Base-by-base conservation (phyloP, 495 filamentous ascomycete genomes). In the Talaromyces adpressus region DNA sequence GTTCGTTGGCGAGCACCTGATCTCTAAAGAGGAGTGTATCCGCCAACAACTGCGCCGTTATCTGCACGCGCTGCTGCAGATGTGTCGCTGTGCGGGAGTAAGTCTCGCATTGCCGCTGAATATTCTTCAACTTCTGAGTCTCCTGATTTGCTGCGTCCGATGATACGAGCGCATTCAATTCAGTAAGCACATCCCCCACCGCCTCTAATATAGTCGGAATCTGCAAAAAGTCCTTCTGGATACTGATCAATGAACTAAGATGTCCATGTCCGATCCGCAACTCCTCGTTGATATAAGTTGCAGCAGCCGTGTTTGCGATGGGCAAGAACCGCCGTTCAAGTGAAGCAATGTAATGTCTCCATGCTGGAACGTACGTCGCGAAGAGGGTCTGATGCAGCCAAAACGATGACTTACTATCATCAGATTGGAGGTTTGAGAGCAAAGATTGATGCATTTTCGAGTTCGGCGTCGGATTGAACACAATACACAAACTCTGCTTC, bases 1-100 rank as follows among this genome's bases (percentile, higher is more conserved):
- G 76, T 27, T 67, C 57, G 23, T 70, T 68, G 1, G 72, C 69
- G 8, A 76, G 66, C n/a, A 71, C 57, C 52, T 77, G 73, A 59
- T 76, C 75, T 6, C 72, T 72, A 53, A 75, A 70, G 1, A 71
- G 70, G 2, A 80, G 64, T 7, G 76, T 77, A 57, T 78, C 70
- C 4, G 74, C 45, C 23, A 79, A 59, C 9, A 76, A 68, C 39
- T 72, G 67, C 2, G 72, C 69, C 0, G 75, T 73, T 5, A 66
- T 70, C 39, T 73, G 68, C 0, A 73, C 64, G 9, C 71, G 72
- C 12, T 66, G 61, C 52, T 77, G 73, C 0, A 80, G 57, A 53
- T 73, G 63, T 16, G 63, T 65, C 7, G 75, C 70, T 5, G 65
- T 68, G 16, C 72, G 73, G 2, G 63, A 63, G 63, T 75, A 72